Evolutionary conservation across 805 yeast species (phyloP), one percentile per base, ranked within the genome.

Genomic region (Pichia gijzeniarum): DNA sequence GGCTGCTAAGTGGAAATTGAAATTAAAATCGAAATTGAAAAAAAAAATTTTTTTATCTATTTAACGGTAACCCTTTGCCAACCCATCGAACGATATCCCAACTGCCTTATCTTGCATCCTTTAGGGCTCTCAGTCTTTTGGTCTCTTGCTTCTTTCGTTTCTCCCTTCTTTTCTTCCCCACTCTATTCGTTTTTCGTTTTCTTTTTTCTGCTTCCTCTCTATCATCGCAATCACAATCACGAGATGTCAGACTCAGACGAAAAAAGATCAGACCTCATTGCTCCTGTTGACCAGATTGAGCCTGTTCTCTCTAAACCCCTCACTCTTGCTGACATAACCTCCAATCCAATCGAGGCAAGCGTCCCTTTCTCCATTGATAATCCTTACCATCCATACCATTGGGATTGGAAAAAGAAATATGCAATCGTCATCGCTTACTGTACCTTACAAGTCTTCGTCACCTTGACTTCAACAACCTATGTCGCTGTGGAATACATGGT

Each of bases 391-490:
- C 68, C 68, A 19, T 53, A 35, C 43, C 60, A 63, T 48, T 64
- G 68, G 68, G 43, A 54, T 12, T 16, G 43, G 7, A 51, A 53
- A 44, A 22, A 45, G 21, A 64, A 60, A 45, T 62, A 60, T 48
- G 31, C 43, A 3, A 55, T 64, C 42, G 53, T 51, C 13, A 22
- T 54, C 27, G 39, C 53, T 18, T 63, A 63, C 51, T 61, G 66
- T 51, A 8, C 52, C 4, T 50, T 64, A 35, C 67, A 64, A 48
- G 49, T 52, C 13, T 62, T 45, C 40, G 66, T 64, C 40, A 60
- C 64, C 1, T 41, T 63, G 34, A 64, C 68, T 16, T 60, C 66
- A 10, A 64, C 68, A 9, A 50, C 62, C 17, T 64, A 62, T 45
- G 61, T 64, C 34, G 58, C 66, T 30, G 58, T 53, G 22, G 67